Percentiles rank a stretch among this genome's conserved stretches.
Evolutionary conservation across 345 rosid species (phyloP).

Genomic region (Brassica nigra): DNA sequence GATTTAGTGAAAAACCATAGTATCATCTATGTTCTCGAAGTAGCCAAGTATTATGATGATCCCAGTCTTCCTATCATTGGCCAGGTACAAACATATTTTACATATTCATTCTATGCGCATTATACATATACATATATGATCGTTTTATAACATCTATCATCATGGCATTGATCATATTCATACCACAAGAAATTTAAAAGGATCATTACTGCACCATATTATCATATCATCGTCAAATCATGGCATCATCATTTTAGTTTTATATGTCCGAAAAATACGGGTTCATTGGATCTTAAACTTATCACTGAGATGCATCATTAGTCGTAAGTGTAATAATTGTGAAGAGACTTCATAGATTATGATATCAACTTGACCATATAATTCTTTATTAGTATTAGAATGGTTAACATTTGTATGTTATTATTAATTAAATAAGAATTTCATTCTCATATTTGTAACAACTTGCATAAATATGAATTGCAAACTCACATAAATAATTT

Average conservation of each 20-base stretch:
- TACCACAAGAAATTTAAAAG: background rate
- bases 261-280: background rate
- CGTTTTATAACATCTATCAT: background rate
- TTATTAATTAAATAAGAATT: background rate
- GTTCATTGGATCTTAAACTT: background rate
- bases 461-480: background rate
- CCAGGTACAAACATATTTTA: constrained; percentile 42
- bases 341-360: background rate
- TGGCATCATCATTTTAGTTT: background rate
- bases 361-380: background rate
- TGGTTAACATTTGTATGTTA: background rate
- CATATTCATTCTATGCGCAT: constrained; percentile 47
- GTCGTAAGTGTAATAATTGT: background rate
- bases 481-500: background rate
- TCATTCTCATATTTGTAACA: background rate
- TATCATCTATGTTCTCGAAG: constrained; percentile 76
- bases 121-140: constrained; percentile 46
- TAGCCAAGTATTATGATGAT: constrained; percentile 76
- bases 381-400: background rate
- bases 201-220: background rate
- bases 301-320: background rate
- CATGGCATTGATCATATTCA: constrained; percentile 1
- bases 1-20: constrained; percentile 48
- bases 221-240: background rate
- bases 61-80: constrained; percentile 34